A percentile compares a stretch with the other conserved stretches of the same genome.
These are phyloP conservation scores for Monosporozyma yasuniensis DNA, from an alignment of 805 yeast genomes.

Conservation along the genomic window DNA sequence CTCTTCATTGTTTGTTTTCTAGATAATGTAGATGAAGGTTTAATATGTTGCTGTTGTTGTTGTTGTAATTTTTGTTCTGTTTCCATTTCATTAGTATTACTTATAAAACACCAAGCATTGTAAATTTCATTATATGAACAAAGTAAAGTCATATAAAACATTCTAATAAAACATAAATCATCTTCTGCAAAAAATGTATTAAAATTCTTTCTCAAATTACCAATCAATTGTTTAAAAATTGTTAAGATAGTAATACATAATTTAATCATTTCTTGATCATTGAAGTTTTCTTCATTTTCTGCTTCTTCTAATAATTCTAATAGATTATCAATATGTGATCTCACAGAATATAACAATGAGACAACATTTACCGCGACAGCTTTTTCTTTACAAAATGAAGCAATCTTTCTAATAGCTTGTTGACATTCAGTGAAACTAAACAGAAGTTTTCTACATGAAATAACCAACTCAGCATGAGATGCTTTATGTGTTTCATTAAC, in stretches of 20 bases:
- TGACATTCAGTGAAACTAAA: conserved; percentile 60
- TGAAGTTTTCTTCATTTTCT: conserved; percentile 34
- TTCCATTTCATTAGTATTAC: neutral
- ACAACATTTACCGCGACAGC: conserved; percentile 46
- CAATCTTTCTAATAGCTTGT: conserved; percentile 46
- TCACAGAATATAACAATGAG: conserved; percentile 41
- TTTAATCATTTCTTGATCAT: conserved; percentile 32
- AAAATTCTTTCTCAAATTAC: conserved; percentile 38
- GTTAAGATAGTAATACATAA: conserved; percentile 32
- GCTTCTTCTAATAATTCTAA: conserved; percentile 48
- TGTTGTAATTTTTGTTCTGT: neutral
- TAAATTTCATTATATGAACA: conserved; percentile 59
- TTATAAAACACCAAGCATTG: conserved; percentile 46
- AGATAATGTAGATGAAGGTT: neutral
- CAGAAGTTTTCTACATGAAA: conserved; percentile 47
- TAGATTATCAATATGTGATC: conserved; percentile 46
- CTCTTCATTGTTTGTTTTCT: conserved; percentile 4
- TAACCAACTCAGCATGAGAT: conserved; percentile 27
- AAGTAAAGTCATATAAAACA: conserved; percentile 50
- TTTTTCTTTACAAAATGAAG: conserved; percentile 50
- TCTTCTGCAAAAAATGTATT: conserved; percentile 42
- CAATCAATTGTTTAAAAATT: conserved; percentile 41
- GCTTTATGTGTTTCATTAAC: conserved; percentile 18
- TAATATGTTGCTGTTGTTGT: neutral
- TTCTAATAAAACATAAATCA: conserved; percentile 57